These are phyloP conservation scores for Strobilomyces dryophilus DNA, from an alignment of 768 basidiomycete genomes.

Conservation along the genomic window DNA sequence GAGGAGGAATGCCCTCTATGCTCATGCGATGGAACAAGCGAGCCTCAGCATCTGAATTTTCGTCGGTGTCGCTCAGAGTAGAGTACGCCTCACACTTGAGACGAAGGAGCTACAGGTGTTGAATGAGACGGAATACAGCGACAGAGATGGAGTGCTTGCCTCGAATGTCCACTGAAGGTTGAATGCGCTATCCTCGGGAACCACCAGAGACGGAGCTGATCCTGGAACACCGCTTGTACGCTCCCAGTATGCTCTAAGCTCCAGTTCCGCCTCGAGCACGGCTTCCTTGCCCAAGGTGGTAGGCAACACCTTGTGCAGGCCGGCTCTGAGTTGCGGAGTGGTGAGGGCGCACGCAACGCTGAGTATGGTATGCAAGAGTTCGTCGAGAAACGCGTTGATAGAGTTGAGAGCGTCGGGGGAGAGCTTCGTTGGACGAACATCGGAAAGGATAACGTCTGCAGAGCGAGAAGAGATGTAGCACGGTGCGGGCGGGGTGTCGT, in stretches of 20 bases:
- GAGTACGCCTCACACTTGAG: conserved; percentile 90
- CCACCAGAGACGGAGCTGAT: conserved; percentile 24
- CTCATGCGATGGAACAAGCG: conserved; percentile 61
- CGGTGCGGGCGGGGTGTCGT: conserved; percentile 41
- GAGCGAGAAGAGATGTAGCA: conserved; percentile 79
- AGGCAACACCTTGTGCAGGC: conserved; percentile 67
- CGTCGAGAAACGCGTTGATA: conserved; percentile 82
- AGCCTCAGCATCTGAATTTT: conserved; percentile 62
- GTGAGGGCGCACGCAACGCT: conserved; percentile 60
- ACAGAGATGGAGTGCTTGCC: conserved; percentile 36
- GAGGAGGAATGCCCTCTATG: conserved; percentile 47
- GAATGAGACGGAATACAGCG: conserved; percentile 4
- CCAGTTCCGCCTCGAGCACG: conserved; percentile 88
- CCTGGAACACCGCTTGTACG: conserved; percentile 45
- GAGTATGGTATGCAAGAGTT: conserved; percentile 74
- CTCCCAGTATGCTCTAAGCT: conserved; percentile 87
- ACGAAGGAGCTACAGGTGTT: conserved; percentile 54
- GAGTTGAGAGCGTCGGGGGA: conserved; percentile 70
- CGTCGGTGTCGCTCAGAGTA: conserved; percentile 75
- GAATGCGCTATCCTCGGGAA: conserved; percentile 55
- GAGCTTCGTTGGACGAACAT: conserved; percentile 88
- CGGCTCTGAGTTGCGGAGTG: conserved; percentile 70
- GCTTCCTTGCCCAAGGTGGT: conserved; percentile 89
- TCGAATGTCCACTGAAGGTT: conserved; percentile 72
- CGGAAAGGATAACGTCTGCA: conserved; percentile 88